Evolutionary conservation across 495 filamentous ascomycete species (phyloP), one percentile per base, ranked within the genome.

Genomic region (Tuber borchii): DNA sequence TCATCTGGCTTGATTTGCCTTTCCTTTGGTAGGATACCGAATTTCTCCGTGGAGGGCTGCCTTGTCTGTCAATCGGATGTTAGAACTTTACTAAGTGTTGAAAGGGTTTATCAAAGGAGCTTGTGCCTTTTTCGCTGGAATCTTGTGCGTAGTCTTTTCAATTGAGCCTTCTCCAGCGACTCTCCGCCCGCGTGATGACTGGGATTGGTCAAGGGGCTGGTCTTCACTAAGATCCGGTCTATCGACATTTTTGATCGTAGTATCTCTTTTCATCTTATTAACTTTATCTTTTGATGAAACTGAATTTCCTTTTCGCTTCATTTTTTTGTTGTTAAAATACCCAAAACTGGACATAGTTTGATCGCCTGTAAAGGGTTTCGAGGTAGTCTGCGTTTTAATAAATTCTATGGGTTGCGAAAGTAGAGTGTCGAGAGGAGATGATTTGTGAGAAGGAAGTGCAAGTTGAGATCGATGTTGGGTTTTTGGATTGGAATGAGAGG

Each of bases 381-480:
- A 34, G 14, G 3, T 34, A n/a, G 56, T 65, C 2, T 65, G 73
- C 42, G 73, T 46, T 71, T 79, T 79, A 34, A 79, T 61, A 16
- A 79, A 79, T n/a, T 70, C 45, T 19, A 79, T 79, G 0, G 78
- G 78, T 10, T 79, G 74, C 43, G 77, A 65, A 48, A 79, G 78
- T 44, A 79, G 68, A 43, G 68, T 44, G 8, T 79, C 70, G 17
- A 79, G 12, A 20, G 78, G 72, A 37, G 73, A 70, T 71, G 1
- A 9, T 0, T 2, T 65, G 14, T 34, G 56, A 1, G 56, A 34
- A 16, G 26, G 9, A 8, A 17, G 26, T 7, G 26, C 3, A 26
- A 8, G 12, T 6, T 65, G 56, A 65, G 26, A 34, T 7, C 7
- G 12, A 65, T 65, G 12, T 14, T 65, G 26, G 19, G 56, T 2